Evolutionary conservation across 495 filamentous ascomycete species (phyloP), one percentile per base, ranked within the genome.

Genomic region (Penicillium herquei): DNA sequence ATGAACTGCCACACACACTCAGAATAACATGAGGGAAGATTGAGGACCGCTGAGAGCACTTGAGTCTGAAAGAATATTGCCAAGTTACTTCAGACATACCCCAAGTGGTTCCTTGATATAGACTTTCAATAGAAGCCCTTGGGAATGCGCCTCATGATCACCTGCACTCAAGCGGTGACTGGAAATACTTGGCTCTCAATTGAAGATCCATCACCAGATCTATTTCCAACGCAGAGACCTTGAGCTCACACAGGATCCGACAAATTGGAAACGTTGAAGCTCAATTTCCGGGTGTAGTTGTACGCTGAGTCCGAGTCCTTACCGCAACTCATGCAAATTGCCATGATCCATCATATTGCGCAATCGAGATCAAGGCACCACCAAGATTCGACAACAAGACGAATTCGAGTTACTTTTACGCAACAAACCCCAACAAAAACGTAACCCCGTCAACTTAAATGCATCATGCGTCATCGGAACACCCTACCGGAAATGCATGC

Each of bases 401-500:
- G 2, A 9, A n/a, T 6, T 11, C 26, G 21, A n/a, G 21, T 42
- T 10, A 30, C 32, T 34, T 13, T 48, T 37, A 30, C 43, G 14
- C n/a, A 39, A 39, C 21, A 41, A 14, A 12, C 37, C 37, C 18
- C 52, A 46, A 41, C 21, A 39, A 31, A 30, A 34, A 55, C 45
- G 30, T 48, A 45, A 54, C 16, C 17, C 39, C 34, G 39, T 39
- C 33, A 30, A 42, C 6, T 11, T 16, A 31, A 11, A 32, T 30
- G 6, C 34, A 30, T 47, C 49, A 55, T 62, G 59, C 59, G 52
- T 62, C 59, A 62, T 62, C 43, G 53, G 16, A 6, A 14, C 16
- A 31, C 8, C n/a, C 26, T 41, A 39, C 54, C 39, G 30, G 37
- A 18, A 30, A 44, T 49, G 33, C 50, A 42, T 26, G 34, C 34